Percentiles rank a stretch among this genome's conserved stretches.
phyloP scores from a whole-genome alignment of 2,329 filamentous ascomycete species.

The Penicillium sp. region DNA sequence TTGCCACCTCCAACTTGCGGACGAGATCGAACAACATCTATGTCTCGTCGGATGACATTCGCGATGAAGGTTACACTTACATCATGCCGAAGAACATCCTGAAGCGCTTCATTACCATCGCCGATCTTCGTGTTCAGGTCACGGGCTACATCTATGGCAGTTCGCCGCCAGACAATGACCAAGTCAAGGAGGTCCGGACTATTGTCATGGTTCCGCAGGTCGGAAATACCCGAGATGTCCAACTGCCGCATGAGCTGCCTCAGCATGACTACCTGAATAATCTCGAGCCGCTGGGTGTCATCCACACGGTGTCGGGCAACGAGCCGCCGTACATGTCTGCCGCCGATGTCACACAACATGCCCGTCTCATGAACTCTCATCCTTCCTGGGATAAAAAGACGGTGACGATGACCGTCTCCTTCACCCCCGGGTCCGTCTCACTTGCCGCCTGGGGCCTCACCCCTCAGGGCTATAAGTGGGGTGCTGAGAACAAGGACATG shows the following conservation, averaged over 20 bases:
- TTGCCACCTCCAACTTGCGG: conserved; percentile 91
- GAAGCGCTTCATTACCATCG: conserved; percentile 96
- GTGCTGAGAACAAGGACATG: conserved; percentile 89
- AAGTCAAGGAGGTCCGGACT: conserved; percentile 93
- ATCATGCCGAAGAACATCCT: conserved; percentile 99
- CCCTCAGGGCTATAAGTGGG: conserved; percentile 93
- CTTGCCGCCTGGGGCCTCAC: conserved; percentile 91
- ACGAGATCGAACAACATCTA: conserved; percentile 98
- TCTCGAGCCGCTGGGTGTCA: conserved; percentile 88
- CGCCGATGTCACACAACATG: conserved; percentile 89
- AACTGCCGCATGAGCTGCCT: conserved; percentile 83
- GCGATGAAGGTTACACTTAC: conserved; percentile 87
- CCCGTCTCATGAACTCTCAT: conserved; percentile 82
- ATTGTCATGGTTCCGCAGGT: conserved; percentile 98
- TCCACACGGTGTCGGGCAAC: conserved; percentile 92
- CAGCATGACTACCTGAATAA: conserved; percentile 84
- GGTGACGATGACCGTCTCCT: conserved; percentile 90
- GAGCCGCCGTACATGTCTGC: conserved; percentile 96
- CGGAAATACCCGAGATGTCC: conserved; percentile 85
- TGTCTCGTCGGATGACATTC: conserved; percentile 91
- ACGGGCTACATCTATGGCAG: conserved; percentile 92
- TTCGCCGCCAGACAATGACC: conserved; percentile 88
- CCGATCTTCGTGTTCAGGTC: conserved; percentile 93
- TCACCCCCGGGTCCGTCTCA: conserved; percentile 94
- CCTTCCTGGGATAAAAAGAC: conserved; percentile 82